Evolutionary conservation across 768 basidiomycete genomes (phyloP).

Genomic region (Lactarius sanguifluus): DNA sequence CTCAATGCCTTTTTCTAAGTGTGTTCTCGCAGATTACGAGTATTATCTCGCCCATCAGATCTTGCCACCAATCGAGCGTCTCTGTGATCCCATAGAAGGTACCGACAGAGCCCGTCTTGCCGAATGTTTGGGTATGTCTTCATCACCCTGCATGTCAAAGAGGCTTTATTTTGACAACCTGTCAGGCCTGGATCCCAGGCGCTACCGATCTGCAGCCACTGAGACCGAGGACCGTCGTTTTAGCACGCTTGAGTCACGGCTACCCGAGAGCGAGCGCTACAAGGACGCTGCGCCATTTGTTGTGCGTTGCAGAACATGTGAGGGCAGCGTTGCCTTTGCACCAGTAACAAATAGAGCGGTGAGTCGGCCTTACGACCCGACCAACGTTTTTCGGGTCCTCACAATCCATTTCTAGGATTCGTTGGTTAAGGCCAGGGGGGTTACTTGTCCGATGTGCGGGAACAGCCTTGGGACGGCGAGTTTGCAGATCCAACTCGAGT

Average conservation of each 20-base stretch:
- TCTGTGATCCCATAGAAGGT: slow-evolving; percentile 96
- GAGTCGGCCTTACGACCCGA: slow-evolving; percentile 24
- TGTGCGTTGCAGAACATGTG: slow-evolving; percentile 77
- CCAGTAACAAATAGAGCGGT: slow-evolving; percentile 63
- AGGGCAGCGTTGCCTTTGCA: slow-evolving; percentile 54
- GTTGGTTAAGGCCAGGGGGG: slow-evolving; percentile 62
- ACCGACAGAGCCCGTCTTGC: slow-evolving; percentile 90
- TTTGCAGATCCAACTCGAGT: slow-evolving; percentile 81
- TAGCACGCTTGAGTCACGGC: slow-evolving; percentile 81
- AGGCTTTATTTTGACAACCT: neutral
- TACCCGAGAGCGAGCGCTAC: slow-evolving; percentile 87
- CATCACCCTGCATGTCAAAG: neutral
- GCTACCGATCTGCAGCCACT: slow-evolving; percentile 45
- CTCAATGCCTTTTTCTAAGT: slow-evolving; percentile 15
- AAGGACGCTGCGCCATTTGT: slow-evolving; percentile 68
- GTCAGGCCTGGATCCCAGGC: slow-evolving; percentile 59
- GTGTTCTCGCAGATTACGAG: slow-evolving; percentile 66
- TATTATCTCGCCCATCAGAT: slow-evolving; percentile 91
- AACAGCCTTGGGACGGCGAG: slow-evolving; percentile 54
- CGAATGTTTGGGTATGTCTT: slow-evolving; percentile 80
- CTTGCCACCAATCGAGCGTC: slow-evolving; percentile 88
- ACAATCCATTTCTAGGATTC: slow-evolving; percentile 49
- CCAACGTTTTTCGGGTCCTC: neutral
- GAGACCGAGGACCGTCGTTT: slow-evolving; percentile 65
- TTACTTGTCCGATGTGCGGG: slow-evolving; percentile 69